phyloP scores from a whole-genome alignment of 225 moss, liverwort and hornwort species.

The Neckera pumila region DNA sequence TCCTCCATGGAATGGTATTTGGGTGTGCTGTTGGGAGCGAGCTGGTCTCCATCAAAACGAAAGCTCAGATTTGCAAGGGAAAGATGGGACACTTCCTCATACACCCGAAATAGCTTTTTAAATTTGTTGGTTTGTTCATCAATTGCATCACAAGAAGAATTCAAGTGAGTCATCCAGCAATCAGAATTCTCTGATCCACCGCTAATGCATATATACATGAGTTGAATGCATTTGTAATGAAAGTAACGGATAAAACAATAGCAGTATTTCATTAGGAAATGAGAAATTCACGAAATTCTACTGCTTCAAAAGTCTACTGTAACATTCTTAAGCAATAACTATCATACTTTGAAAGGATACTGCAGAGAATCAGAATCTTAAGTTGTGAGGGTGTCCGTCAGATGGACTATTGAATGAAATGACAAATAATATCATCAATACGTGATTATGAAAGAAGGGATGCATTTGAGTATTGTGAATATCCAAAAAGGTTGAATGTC shows the following conservation, averaged over 20 bases:
- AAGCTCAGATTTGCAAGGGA: conserved; percentile 31
- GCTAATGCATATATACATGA: not conserved
- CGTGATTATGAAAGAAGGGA: not conserved
- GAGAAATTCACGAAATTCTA: not conserved
- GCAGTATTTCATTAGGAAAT: not conserved
- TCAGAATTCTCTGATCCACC: not conserved
- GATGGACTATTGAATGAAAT: not conserved
- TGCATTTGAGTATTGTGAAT: conserved; percentile 16
- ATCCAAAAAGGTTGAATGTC: conserved; percentile 20
- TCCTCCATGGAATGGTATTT: conserved; percentile 50
- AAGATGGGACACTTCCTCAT: conserved; percentile 14
- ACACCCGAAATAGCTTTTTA: conserved; percentile 47
- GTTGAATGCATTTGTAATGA: not conserved
- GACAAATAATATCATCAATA: not conserved
- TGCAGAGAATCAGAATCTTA: not conserved
- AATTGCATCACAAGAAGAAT: not conserved
- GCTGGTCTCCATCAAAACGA: conserved; percentile 44
- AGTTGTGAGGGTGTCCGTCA: not conserved
- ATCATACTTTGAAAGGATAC: not conserved
- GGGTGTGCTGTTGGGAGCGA: conserved; percentile 36
- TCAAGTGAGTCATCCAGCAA: not conserved
- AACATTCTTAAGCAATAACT: not conserved
- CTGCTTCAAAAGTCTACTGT: not conserved
- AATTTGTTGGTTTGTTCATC: conserved; percentile 51
- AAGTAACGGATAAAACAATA: not conserved